Percentiles rank a stretch among this genome's conserved stretches.
Evolutionary conservation across 2,329 filamentous ascomycete genomes (phyloP).

Genomic region (Byssothecium circinans): DNA sequence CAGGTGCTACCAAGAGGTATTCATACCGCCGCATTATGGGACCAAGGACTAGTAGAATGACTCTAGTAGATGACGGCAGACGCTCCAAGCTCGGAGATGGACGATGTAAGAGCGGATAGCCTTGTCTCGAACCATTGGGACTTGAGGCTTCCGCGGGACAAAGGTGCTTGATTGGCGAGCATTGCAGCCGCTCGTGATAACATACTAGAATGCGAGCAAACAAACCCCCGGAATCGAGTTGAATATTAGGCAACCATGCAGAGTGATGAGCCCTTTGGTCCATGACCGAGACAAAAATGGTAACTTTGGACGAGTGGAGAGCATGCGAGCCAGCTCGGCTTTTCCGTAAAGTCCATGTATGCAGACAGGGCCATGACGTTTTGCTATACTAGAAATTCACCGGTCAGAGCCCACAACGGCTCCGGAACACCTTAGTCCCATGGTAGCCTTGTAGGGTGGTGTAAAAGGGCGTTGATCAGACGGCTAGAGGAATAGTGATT

Average conservation of each 20-base stretch:
- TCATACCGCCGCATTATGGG: conserved; percentile 21
- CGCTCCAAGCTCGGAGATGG: conserved; percentile 15
- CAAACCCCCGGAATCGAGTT: conserved; percentile 19
- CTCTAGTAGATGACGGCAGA: conserved; percentile 18
- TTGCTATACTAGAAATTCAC: conserved; percentile 16
- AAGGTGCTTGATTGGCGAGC: conserved; percentile 19
- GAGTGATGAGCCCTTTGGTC: conserved; percentile 12
- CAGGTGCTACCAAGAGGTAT: conserved; percentile 17
- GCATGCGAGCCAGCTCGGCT: conserved; percentile 26
- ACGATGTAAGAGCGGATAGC: conserved; percentile 20
- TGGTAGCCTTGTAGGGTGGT: conserved; percentile 19
- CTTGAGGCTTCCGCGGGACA: conserved; percentile 20
- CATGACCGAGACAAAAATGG: conserved; percentile 7
- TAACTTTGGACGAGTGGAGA: conserved; percentile 12
- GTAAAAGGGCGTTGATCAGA: neutral
- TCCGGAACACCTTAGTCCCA: conserved; percentile 20
- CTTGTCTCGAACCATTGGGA: conserved; percentile 26
- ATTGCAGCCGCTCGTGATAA: conserved; percentile 9
- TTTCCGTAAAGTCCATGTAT: conserved; percentile 25
- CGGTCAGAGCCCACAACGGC: conserved; percentile 16
- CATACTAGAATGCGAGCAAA: conserved; percentile 23
- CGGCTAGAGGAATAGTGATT: conserved; percentile 6
- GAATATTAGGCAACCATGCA: conserved; percentile 25
- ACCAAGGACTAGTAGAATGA: conserved; percentile 12
- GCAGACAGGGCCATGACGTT: conserved; percentile 27